A percentile compares a stretch with the other conserved stretches of the same genome.
Conservation (phyloP, 2,329 filamentous ascomycete genomes). For the Penicillium brevicompactum region DNA sequence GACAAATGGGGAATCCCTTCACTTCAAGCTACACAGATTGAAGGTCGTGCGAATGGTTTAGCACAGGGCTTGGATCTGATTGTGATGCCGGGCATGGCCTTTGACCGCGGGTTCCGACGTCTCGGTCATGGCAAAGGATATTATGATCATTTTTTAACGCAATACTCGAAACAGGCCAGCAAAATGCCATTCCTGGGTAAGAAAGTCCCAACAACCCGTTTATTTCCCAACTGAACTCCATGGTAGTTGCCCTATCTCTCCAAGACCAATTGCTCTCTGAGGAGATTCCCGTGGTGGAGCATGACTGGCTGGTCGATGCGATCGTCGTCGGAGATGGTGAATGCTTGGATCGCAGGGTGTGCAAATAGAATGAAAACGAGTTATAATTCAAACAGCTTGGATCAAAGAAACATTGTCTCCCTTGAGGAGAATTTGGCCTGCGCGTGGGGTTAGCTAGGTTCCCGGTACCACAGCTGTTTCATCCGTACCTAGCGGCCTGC, state of each 20-base stretch:
- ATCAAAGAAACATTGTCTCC: conserved; percentile 87
- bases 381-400: conserved; percentile 51
- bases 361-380: conserved; percentile 18
- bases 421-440: conserved; percentile 83
- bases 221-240: conserved; percentile 30
- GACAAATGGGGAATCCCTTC: conserved; percentile 98
- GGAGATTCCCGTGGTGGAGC: conserved; percentile 70
- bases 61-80: conserved; percentile 73
- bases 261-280: conserved; percentile 78
- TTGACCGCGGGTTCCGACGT: conserved; percentile 73
- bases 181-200: conserved; percentile 63
- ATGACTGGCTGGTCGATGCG: conserved; percentile 80
- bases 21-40: conserved; percentile 66
- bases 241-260: conserved; percentile 75
- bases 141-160: conserved; percentile 89
- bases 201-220: conserved; percentile 26
- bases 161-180: conserved; percentile 59
- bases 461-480: neutral
- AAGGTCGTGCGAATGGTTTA: conserved; percentile 70
- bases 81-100: conserved; percentile 89
- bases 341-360: conserved; percentile 44
- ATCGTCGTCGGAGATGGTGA: conserved; percentile 72
- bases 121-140: conserved; percentile 95
- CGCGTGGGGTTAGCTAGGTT: neutral
- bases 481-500: conserved; percentile 73